Percentiles rank a stretch among this genome's conserved stretches.
Evolutionary conservation across 495 filamentous ascomycete genomes (phyloP).

Genomic region (Penicillium cataractarum): DNA sequence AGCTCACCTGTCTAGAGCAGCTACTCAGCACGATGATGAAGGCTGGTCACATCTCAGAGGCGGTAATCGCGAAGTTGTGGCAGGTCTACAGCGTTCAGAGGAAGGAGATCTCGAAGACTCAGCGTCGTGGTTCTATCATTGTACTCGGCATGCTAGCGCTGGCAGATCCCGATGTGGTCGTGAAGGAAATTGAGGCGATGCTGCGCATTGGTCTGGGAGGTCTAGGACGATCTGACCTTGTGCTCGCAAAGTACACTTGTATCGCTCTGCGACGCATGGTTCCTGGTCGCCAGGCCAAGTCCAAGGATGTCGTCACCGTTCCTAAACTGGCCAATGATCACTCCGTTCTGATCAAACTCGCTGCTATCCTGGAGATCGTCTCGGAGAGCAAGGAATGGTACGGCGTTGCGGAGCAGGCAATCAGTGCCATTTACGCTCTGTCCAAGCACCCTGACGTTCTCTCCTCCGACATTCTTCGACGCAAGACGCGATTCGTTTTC

Average conservation of each 20-base stretch:
- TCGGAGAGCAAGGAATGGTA: conserved; percentile 96
- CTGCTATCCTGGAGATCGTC: conserved; percentile 79
- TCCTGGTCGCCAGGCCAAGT: conserved; percentile 77
- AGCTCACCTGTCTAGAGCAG: conserved; percentile 94
- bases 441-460: conserved; percentile 93
- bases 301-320: conserved; percentile 62
- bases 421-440: conserved; percentile 92
- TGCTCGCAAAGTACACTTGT: conserved; percentile 92
- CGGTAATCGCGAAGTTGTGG: conserved; percentile 92
- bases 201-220: conserved; percentile 84
- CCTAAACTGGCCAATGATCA: conserved; percentile 90
- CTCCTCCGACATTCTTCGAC: conserved; percentile 87
- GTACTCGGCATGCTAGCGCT: conserved; percentile 96
- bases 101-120: conserved; percentile 89
- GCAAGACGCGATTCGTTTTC: conserved; percentile 87
- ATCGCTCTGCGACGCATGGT: conserved; percentile 89
- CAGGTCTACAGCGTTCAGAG: conserved; percentile 95
- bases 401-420: conserved; percentile 95
- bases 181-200: conserved; percentile 92
- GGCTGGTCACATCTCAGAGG: conserved; percentile 78
- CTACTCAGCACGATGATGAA: conserved; percentile 98
- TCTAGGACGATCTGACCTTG: conserved; percentile 78
- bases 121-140: conserved; percentile 91
- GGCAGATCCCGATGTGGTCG: conserved; percentile 87
- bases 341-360: conserved; percentile 76